A percentile compares a stretch with the other conserved stretches of the same genome.
Conservation (phyloP, 2,329 filamentous ascomycete genomes). For the Lecanosticta acicola region DNA sequence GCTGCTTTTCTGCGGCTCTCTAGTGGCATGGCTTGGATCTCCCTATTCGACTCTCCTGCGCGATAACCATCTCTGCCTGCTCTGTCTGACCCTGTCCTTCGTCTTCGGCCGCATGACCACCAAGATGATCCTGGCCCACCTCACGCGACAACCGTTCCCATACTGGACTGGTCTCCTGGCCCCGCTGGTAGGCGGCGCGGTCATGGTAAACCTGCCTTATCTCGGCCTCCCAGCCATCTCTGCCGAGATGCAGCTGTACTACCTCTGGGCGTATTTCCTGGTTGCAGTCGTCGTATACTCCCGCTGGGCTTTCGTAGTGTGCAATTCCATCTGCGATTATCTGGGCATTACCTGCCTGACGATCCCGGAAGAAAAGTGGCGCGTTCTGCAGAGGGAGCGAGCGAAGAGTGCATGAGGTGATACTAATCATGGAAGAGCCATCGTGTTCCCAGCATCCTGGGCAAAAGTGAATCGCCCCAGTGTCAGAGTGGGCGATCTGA, state of each 20-base stretch:
- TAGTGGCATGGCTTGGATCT: conserved; percentile 80
- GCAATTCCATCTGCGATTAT: conserved; percentile 84
- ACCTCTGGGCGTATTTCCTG: conserved; percentile 76
- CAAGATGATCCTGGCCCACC: conserved; percentile 95
- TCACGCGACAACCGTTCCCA: conserved; percentile 89
- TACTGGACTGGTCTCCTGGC: conserved; percentile 91
- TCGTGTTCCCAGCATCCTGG: too few relatives aligned
- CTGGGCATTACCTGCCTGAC: conserved; percentile 93
- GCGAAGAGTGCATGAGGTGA: not conserved
- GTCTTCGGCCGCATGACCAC: conserved; percentile 98
- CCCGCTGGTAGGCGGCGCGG: conserved; percentile 77
- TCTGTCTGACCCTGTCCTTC: conserved; percentile 91
- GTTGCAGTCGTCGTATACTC: conserved; percentile 84
- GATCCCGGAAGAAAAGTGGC: conserved; percentile 50
- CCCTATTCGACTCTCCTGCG: conserved; percentile 75
- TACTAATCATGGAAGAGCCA: too few relatives aligned
- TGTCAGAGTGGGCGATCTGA: too few relatives aligned
- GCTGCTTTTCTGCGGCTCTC: conserved; percentile 68
- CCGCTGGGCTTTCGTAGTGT: conserved; percentile 86
- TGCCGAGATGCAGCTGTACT: conserved; percentile 61
- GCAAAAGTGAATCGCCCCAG: too few relatives aligned
- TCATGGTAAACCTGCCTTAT: conserved; percentile 75
- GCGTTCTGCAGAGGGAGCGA: conserved; percentile 20
- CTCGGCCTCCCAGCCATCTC: conserved; percentile 65
- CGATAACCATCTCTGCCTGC: conserved; percentile 84